Evolutionary conservation across 2,329 filamentous ascomycete genomes (phyloP).

Genomic region (Phyllosticta citrichinensis): DNA sequence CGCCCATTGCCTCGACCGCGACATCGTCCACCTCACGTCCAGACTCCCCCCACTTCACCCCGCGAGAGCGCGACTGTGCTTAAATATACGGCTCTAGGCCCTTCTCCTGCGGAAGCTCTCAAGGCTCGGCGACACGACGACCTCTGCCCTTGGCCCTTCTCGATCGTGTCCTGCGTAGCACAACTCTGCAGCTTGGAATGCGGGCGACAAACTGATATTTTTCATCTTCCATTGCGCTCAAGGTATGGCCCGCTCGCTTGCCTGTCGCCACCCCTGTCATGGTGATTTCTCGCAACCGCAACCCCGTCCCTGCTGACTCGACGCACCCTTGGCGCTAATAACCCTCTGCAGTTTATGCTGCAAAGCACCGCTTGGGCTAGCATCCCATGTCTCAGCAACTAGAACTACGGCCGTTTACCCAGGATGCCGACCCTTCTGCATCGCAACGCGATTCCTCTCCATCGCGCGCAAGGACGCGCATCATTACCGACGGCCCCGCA

Average conservation of each 20-base stretch:
- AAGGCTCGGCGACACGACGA: constrained; percentile 1
- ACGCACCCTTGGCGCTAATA: not conserved
- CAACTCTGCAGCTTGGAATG: not conserved
- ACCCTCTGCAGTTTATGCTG: not conserved
- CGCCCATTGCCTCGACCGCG: not conserved
- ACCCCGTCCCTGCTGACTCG: not conserved
- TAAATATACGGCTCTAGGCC: not conserved
- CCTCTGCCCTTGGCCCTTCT: not conserved
- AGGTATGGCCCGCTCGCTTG: constrained; percentile 1
- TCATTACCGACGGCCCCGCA: constrained; percentile 8
- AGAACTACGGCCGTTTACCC: not conserved
- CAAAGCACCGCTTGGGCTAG: constrained; percentile 3
- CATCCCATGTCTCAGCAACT: constrained; percentile 6
- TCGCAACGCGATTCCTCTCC: not conserved
- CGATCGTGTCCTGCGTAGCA: not conserved
- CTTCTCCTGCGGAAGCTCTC: not conserved
- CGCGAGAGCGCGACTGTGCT: not conserved
- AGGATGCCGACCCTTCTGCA: constrained; percentile 1
- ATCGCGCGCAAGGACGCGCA: constrained; percentile 2
- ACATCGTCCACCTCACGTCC: not conserved
- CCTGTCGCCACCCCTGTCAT: constrained; percentile 1
- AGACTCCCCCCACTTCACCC: not conserved
- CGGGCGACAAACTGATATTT: not conserved
- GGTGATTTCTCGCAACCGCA: constrained; percentile 4
- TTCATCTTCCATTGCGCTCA: not conserved